Percentiles rank a stretch among this genome's conserved stretches.
Conservation (phyloP, 202 grass and related monocot species). For the Brachypodium distachyon region DNA sequence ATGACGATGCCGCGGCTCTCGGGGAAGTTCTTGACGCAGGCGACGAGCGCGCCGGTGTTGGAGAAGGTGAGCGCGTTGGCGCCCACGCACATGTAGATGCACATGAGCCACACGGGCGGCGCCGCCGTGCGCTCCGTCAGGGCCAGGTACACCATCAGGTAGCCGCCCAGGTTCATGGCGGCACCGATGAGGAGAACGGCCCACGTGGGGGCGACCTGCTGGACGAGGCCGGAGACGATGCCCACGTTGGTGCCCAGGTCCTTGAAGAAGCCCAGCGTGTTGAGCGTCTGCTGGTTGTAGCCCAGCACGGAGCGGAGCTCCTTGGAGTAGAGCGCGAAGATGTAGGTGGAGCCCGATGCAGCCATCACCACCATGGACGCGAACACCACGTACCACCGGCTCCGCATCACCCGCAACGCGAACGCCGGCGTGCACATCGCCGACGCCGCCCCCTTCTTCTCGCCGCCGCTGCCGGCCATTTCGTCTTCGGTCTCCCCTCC, state of each 20-base stretch:
- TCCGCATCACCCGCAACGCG: constrained; percentile 33
- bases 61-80: constrained; percentile 89
- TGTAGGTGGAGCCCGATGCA: constrained; percentile 65
- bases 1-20: constrained; percentile 85
- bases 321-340: constrained; percentile 80
- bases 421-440: constrained; percentile 40
- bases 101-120: constrained; percentile 76
- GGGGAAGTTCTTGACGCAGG: constrained; percentile 88
- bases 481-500: not conserved
- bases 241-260: constrained; percentile 87
- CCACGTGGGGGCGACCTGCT: constrained; percentile 82
- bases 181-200: constrained; percentile 76
- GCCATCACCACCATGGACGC: constrained; percentile 82
- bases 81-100: constrained; percentile 82
- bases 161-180: constrained; percentile 77
- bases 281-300: constrained; percentile 91
- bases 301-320: constrained; percentile 61
- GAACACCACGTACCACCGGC: constrained; percentile 87
- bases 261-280: constrained; percentile 92
- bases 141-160: constrained; percentile 88
- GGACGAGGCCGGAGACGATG: constrained; percentile 66
- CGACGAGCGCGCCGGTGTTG: constrained; percentile 81
- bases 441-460: not conserved
- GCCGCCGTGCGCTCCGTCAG: constrained; percentile 42
- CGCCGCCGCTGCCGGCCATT: constrained; percentile 29